Evolutionary conservation across 2,329 filamentous ascomycete species (phyloP).

Genomic region (Fusarium floridanum): DNA sequence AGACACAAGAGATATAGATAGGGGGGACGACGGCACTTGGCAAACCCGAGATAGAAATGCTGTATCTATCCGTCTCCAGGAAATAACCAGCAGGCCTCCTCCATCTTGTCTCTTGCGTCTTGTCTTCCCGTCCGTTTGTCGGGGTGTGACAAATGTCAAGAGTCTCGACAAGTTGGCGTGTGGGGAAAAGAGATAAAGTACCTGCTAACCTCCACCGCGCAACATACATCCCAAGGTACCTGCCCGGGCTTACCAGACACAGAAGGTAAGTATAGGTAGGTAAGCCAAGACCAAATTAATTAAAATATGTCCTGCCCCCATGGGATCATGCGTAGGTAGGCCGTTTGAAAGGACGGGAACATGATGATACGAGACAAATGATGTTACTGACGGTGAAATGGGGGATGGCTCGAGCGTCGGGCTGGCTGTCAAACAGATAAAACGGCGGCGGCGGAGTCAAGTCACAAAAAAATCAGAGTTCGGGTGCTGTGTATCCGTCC

Average conservation of each 20-base stretch:
- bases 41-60: background rate
- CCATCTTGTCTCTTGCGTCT: background rate
- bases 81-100: background rate
- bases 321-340: conserved; percentile 2
- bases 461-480: background rate
- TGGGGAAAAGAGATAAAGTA: background rate
- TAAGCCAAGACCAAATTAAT: conserved; percentile 11
- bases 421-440: conserved; percentile 18
- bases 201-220: background rate
- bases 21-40: background rate
- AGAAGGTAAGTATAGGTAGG: background rate
- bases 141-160: background rate
- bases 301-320: conserved; percentile 23
- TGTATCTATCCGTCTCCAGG: background rate
- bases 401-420: background rate
- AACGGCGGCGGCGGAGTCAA: background rate
- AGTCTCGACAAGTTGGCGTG: background rate
- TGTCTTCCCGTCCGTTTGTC: background rate
- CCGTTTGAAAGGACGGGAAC: background rate
- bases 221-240: background rate
- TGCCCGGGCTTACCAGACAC: background rate
- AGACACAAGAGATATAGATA: background rate
- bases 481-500: background rate
- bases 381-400: background rate
- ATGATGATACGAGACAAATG: conserved; percentile 8